Base-by-base conservation (phyloP, 2,329 filamentous ascomycete genomes). In the Magnaporthales sp. region DNA sequence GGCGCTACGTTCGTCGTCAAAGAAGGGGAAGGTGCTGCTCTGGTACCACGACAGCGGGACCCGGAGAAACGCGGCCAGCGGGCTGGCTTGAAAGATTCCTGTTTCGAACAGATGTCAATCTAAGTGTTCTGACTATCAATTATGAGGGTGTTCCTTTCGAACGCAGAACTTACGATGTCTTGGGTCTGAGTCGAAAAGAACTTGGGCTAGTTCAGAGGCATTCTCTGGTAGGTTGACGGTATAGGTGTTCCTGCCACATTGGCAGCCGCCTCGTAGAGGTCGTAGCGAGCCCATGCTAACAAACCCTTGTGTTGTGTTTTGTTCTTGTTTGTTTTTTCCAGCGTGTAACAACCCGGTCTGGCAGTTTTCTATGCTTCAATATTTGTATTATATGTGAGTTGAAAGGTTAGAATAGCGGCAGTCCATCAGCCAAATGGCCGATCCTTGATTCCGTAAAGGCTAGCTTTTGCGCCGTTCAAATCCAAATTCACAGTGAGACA, bases 181-280 rank as follows among this genome's bases (percentile, higher is more conserved):
- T 67, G 83, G 81, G 68, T 86, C 85, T 51, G 88, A 87, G 76
- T 92, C 89, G 75, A 96, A 95, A 69, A 92, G 85, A 26, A 96
- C 86, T 70, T 88, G 84, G 19, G 89, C 87, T 64, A 83, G 78
- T 38, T 86, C 79, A 54, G 80, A 77, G 56, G 84, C 80, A 71
- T 82, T 77, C 24, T 81, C 76, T 1, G 92, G 92, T 27, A 94
- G 83, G 62, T 86, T 79, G 71, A 97, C 87, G 67, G 88, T 83
- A 78, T 96, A 97, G 74, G 89, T 84, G 74, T 95, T 96, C 68
- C 93, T 87, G 67, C 93, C 92, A 77, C 93, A 97, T 66, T 90
- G 88, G 80, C 93, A 97, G 70, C 88, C 86, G 72, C 93, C 93
- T 70, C 85, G 87, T 67, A 96, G 83, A 54, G 83, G 83, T 68